Evolutionary conservation across 2,329 filamentous ascomycete genomes (phyloP), one percentile per base, ranked within the genome.

Genomic region (Bimuria novae-zelandiae): DNA sequence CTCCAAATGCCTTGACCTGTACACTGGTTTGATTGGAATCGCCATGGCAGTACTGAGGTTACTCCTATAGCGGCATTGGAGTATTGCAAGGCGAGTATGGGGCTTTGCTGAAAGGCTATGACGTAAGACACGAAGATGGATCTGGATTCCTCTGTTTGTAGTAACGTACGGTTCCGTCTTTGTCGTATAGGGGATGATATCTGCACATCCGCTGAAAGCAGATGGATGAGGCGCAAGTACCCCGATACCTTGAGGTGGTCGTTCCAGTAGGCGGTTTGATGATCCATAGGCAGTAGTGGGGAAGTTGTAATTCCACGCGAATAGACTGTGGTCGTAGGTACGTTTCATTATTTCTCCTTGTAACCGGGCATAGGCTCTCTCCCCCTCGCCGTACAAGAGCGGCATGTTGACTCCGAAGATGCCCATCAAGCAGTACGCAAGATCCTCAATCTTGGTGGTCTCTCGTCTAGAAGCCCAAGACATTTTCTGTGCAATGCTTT

Each of bases 341-440:
- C 7, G 29, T 7, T 39, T 54, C 14, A 56, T 27, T 19, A 65
- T 62, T 33, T 64, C 57, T 33, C 54, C 35, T 46, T 60, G 55
- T 4, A 65, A 45, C 14, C 59, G 30, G 12, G 10, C n/a, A 36
- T 63, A 64, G 1, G 61, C 62, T 16, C 55, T 55, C 11, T 59
- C 19, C 2, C 64, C 65, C 51, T 67, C 68, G 8, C 66, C 67
- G 40, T 70, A 70, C 8, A 65, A 40, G 19, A 63, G 46, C 3
- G 63, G 56, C 53, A 71, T 65, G 32, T 61, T 53, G 7, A 71
- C 51, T 35, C 54, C 52, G 36, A 68, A 64, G 8, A 69, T 47
- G 0, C 68, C 68, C 5, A 71, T 37, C 3, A 71, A 56, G 21
- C 50, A 70, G 45, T 71, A 71, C 1, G 66, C 65, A 11, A 36